phyloP scores from a whole-genome alignment of 176 grass and related monocot genomes.

The Neostapfia colusana region DNA sequence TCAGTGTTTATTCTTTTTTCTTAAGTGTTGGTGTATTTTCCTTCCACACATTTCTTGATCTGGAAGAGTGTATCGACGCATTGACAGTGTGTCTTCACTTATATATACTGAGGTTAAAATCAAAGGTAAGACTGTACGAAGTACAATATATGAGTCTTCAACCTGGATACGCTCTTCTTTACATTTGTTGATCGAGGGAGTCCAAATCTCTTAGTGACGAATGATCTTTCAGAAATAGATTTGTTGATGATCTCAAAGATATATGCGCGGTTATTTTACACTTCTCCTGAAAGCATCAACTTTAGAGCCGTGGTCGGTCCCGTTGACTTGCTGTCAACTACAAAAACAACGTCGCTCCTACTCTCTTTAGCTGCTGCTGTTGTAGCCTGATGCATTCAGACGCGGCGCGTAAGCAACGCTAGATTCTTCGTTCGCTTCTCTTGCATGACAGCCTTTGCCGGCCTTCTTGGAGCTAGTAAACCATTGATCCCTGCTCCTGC shows the following conservation, averaged over 20 bases:
- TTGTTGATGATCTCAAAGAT: too few species aligned
- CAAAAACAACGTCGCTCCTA: neutral
- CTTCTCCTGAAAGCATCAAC: too few species aligned
- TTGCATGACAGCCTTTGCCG: neutral
- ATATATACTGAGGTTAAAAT: too few species aligned
- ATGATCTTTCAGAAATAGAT: neutral
- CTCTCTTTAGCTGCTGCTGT: neutral
- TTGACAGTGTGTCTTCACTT: too few species aligned
- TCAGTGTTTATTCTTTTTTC: neutral
- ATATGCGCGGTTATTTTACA: neutral
- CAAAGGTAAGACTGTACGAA: too few species aligned
- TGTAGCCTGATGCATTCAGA: neutral
- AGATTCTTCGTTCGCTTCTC: conserved; percentile 11
- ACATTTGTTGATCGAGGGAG: too few species aligned
- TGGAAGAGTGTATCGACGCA: too few species aligned
- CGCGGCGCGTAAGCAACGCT: neutral
- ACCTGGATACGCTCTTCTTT: too few species aligned
- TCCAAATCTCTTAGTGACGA: too few species aligned
- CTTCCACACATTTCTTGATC: neutral
- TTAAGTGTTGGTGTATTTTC: neutral
- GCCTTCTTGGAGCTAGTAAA: neutral
- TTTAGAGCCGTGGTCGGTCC: neutral
- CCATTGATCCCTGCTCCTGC: too few species aligned
- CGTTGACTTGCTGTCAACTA: conserved; percentile 24
- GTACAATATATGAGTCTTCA: too few species aligned